Evolutionary conservation across 1,139 yeast genomes (phyloP).

Genomic region (Debaryomyces nepalensis): DNA sequence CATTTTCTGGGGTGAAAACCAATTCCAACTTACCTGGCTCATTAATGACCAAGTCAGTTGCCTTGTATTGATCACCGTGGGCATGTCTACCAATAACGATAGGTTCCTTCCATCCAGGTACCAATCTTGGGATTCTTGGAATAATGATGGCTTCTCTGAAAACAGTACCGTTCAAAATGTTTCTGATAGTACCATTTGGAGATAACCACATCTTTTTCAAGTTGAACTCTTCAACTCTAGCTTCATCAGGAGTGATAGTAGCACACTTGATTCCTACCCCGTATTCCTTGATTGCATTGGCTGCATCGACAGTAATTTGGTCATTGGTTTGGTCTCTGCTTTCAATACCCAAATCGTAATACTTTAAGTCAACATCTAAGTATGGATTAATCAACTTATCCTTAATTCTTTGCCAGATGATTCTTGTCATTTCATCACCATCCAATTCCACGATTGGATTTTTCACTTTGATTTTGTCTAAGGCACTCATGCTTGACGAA

Average conservation of each 20-base stretch:
- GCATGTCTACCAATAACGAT: constrained; percentile 88
- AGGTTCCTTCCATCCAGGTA: constrained; percentile 81
- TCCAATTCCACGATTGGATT: constrained; percentile 82
- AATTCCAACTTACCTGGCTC: constrained; percentile 71
- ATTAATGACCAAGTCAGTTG: constrained; percentile 72
- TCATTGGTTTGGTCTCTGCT: constrained; percentile 75
- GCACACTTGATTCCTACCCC: constrained; percentile 89
- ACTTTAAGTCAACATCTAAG: constrained; percentile 71
- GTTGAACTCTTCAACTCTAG: constrained; percentile 73
- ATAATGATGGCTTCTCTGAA: constrained; percentile 84
- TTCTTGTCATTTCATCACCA: constrained; percentile 88
- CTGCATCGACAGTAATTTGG: constrained; percentile 74
- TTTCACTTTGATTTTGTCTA: constrained; percentile 64
- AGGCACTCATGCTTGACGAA: constrained; percentile 25
- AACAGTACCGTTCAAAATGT: constrained; percentile 81
- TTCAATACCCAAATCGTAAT: constrained; percentile 74
- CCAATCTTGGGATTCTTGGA: constrained; percentile 73
- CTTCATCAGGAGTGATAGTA: constrained; percentile 85
- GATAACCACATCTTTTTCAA: constrained; percentile 85
- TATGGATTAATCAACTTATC: constrained; percentile 71
- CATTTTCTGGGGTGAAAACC: constrained; percentile 65
- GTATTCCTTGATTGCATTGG: constrained; percentile 71
- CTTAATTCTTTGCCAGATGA: constrained; percentile 79
- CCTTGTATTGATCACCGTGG: constrained; percentile 83
- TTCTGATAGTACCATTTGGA: constrained; percentile 84